phyloP scores from a whole-genome alignment of 1,284 basidiomycete species.

The Pterulicium gracile region DNA sequence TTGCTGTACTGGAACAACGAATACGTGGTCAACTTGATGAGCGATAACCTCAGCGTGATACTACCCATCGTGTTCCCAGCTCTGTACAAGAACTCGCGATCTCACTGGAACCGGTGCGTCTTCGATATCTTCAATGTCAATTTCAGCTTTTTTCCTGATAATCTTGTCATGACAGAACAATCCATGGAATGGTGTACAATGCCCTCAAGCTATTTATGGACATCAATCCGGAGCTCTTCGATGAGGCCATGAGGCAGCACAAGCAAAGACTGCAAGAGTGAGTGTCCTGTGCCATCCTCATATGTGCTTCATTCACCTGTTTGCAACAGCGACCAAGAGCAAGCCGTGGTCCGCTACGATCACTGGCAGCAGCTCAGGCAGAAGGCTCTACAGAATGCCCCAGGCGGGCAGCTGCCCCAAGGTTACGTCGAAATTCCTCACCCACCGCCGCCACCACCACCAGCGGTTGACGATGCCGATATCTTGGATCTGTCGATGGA shows the following conservation, averaged over 20 bases:
- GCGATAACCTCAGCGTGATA: conserved; percentile 85
- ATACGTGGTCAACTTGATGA: conserved; percentile 99
- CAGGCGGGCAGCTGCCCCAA: conserved; percentile 51
- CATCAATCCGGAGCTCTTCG: conserved; percentile 94
- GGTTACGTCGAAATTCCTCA: conserved; percentile 59
- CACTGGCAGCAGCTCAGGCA: conserved; percentile 77
- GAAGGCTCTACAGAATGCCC: conserved; percentile 60
- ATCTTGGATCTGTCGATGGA: conserved; percentile 83
- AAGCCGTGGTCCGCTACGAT: conserved; percentile 69
- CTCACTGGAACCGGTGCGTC: conserved; percentile 94
- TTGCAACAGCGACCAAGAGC: conserved; percentile 65
- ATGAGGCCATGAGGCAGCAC: conserved; percentile 90
- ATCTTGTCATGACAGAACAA: conserved; percentile 59
- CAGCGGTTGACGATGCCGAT: conserved; percentile 69
- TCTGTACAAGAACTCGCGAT: conserved; percentile 92
- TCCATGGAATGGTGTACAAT: conserved; percentile 99
- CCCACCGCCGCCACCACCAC: conserved; percentile 66
- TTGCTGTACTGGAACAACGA: conserved; percentile 99
- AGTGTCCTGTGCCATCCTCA: conserved; percentile 19
- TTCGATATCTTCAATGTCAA: conserved; percentile 2
- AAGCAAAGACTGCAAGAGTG: conserved; percentile 81
- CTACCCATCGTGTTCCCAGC: conserved; percentile 98
- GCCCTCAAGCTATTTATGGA: conserved; percentile 99
- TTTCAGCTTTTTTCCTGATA: conserved; percentile 5
- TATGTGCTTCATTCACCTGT: conserved; percentile 9